Evolutionary conservation across 257 asterid species (phyloP).

Genomic region (Thymus mandschuricus): DNA sequence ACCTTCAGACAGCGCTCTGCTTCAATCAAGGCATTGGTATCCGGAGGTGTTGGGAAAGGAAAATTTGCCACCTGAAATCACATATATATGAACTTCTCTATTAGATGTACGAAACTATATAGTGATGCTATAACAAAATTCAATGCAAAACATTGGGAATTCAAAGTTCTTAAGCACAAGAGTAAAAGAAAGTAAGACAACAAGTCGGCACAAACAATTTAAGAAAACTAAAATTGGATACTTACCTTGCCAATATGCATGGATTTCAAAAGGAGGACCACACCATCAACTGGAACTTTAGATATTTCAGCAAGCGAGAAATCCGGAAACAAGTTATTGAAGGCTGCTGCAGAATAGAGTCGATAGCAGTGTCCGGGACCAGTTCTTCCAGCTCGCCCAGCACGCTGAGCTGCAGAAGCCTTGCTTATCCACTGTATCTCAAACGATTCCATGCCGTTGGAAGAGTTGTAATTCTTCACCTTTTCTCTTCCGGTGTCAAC

Average conservation of each 20-base stretch:
- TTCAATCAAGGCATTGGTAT: constrained; percentile 66
- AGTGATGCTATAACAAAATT: neutral
- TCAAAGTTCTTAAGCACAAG: neutral
- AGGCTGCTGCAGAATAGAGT: constrained; percentile 88
- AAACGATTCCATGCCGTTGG: constrained; percentile 81
- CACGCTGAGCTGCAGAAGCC: constrained; percentile 97
- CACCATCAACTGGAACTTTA: constrained; percentile 93
- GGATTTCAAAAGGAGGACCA: constrained; percentile 93
- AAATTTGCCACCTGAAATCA: constrained; percentile 78
- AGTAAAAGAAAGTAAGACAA: constrained; percentile 11
- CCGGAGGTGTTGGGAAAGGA: constrained; percentile 97
- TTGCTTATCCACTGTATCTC: constrained; percentile 95
- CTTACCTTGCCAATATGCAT: constrained; percentile 86
- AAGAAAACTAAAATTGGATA: constrained; percentile 2
- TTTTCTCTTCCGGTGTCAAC: constrained; percentile 97
- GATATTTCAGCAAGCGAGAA: constrained; percentile 85
- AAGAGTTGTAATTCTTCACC: constrained; percentile 74
- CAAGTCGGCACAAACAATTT: neutral
- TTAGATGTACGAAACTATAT: neutral
- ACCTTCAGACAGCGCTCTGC: constrained; percentile 86
- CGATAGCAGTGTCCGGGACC: constrained; percentile 99
- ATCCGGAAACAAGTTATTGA: constrained; percentile 60
- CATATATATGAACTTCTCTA: constrained; percentile 21
- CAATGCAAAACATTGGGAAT: neutral
- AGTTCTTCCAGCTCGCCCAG: constrained; percentile 97